phyloP scores from a whole-genome alignment of 108 stramenopile genomes.

The Conticribra guillardii region DNA sequence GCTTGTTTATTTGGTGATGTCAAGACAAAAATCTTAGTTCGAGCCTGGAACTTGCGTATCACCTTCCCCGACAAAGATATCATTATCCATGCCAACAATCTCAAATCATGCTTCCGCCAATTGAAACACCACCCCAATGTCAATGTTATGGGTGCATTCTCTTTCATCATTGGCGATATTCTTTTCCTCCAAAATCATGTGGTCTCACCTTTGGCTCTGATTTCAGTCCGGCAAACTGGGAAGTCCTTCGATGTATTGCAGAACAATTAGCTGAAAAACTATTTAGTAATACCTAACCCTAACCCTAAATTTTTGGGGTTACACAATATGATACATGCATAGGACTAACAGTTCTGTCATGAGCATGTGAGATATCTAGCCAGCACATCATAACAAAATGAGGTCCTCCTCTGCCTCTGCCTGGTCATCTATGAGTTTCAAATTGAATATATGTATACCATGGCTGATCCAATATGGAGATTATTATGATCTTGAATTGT shows the following conservation, averaged over 20 bases:
- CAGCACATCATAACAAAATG: too few species aligned
- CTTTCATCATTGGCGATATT: not conserved
- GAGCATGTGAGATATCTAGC: too few species aligned
- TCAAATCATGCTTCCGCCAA: conserved; percentile 1
- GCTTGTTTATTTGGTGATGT: not conserved
- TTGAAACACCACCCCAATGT: not conserved
- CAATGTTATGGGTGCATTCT: conserved; percentile 7
- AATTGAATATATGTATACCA: too few species aligned
- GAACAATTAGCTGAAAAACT: not conserved
- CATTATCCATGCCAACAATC: not conserved
- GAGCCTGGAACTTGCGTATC: not conserved
- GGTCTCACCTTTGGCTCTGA: not conserved
- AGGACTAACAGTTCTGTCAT: too few species aligned
- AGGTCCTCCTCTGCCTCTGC: too few species aligned
- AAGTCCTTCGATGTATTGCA: not conserved
- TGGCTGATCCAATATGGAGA: too few species aligned
- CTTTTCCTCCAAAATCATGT: not conserved
- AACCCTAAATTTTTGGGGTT: too few species aligned
- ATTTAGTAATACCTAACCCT: not conserved
- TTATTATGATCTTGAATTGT: too few species aligned
- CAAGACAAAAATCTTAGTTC: not conserved
- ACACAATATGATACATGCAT: too few species aligned
- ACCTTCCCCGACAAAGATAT: not conserved
- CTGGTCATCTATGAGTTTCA: too few species aligned
- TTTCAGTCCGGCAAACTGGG: conserved; percentile 1